Conservation (phyloP, 176 grass and related monocot species). For the Triticum monococcum region DNA sequence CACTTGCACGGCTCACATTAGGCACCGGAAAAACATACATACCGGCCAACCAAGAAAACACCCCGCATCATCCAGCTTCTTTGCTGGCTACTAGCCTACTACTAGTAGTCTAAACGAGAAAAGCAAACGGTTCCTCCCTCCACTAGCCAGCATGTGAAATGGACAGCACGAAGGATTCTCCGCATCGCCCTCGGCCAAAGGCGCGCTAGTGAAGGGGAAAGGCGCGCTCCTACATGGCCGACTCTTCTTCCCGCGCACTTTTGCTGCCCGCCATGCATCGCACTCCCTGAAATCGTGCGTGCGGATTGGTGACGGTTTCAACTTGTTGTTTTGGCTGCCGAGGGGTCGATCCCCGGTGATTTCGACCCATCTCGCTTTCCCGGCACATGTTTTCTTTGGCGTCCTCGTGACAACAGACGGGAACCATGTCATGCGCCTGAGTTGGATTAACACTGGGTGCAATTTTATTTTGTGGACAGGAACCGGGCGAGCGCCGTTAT, state of each 20-base stretch:
- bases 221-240: background rate
- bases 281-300: conserved; percentile 9
- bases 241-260: too few species aligned
- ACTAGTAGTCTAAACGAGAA: background rate
- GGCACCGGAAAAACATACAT: background rate
- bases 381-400: conserved; percentile 4
- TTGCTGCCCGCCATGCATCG: background rate
- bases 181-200: conserved; percentile 18
- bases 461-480: background rate
- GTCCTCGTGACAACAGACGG: background rate
- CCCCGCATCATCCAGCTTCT: conserved; percentile 18
- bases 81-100: background rate
- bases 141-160: conserved; percentile 25
- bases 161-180: conserved; percentile 33
- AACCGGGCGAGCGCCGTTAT: background rate
- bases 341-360: background rate
- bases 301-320: conserved; percentile 18
- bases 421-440: background rate
- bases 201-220: background rate
- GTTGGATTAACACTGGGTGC: background rate
- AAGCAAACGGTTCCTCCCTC: conserved; percentile 24
- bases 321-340: background rate
- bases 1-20: conserved; percentile 24
- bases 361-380: background rate
- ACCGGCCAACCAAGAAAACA: conserved; percentile 5